Base-by-base conservation (phyloP, 2,329 filamentous ascomycete species). In the Aspergillus pseudoviridinutans region DNA sequence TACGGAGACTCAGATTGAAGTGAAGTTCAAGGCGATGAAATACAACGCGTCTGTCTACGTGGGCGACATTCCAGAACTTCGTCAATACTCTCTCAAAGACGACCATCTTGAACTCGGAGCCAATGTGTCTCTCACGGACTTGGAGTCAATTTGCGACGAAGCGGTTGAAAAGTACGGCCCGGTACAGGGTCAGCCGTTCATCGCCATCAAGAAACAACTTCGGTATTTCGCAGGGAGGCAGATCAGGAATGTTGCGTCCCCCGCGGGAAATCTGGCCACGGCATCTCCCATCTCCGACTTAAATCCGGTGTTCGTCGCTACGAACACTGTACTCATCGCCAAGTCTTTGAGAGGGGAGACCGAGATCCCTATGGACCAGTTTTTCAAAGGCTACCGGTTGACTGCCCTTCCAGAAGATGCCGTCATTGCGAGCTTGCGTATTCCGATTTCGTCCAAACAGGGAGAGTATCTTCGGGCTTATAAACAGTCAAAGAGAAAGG, bases 1-100 rank as follows among this genome's bases (percentile, higher is more conserved):
- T 71, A 96, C 92, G 2, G 94, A 99, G 74, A 97, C 93, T 0
- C 94, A 97, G 75, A 97, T 99, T 59, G 94, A 99, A 76, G 90
- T 95, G 77, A 97, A 96, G 76, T 97, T 99, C 83, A 97, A 97
- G 78, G 91, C 88, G 1, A 85, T 96, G 80, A 84, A 92, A 66
- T 97, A 97, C 71, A 88, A 88, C 3, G 86, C 90, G 1, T 97
- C 92, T 0, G 90, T 99, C 0, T 97, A 89, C 64, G 90, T 97
- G 9, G 92, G 93, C 10, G 94, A 99, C 68, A 96, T 99, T 58
- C 80, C 90, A 0, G 94, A 97, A 75, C 78, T 99, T 57, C 83
- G 91, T 12, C 88, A 92, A 64, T 97, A 91, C 70, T 81, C 80
- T 3, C 88, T 97, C 71, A 82, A 89, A 46, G 87, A 93, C 4